Evolutionary conservation across 2,329 filamentous ascomycete species (phyloP).

Genomic region (Colletotrichum horii): DNA sequence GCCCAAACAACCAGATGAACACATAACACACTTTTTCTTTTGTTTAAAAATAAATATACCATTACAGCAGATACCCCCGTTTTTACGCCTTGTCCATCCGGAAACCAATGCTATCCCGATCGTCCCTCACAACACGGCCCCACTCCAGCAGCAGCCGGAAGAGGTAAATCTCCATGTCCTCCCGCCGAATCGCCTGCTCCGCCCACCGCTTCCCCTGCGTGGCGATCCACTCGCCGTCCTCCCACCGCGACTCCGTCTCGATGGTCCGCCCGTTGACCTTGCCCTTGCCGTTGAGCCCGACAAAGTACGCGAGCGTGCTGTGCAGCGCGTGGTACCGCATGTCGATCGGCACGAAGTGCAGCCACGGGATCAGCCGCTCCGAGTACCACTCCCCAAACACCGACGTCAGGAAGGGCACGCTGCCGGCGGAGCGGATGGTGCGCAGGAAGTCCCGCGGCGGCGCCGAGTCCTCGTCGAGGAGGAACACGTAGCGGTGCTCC

Average conservation of each 20-base stretch:
- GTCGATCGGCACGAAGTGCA: conserved; percentile 82
- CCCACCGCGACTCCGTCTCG: conserved; percentile 51
- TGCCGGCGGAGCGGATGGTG: conserved; percentile 65
- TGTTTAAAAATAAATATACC: neutral
- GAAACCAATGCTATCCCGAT: conserved; percentile 51
- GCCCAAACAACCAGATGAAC: neutral
- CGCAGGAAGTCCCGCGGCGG: conserved; percentile 64
- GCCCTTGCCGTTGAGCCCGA: conserved; percentile 55
- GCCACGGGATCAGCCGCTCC: conserved; percentile 75
- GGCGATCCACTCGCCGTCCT: conserved; percentile 69
- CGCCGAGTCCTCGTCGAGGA: conserved; percentile 74
- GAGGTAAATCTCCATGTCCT: conserved; percentile 83
- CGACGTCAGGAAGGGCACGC: conserved; percentile 72
- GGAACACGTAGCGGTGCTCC: conserved; percentile 72
- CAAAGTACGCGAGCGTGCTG: conserved; percentile 77
- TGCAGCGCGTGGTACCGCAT: conserved; percentile 75
- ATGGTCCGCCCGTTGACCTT: conserved; percentile 49
- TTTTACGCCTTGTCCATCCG: conserved; percentile 3
- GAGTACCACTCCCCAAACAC: conserved; percentile 84
- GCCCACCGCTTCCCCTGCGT: conserved; percentile 71
- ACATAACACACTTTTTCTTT: neutral
- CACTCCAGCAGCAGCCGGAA: conserved; percentile 81
- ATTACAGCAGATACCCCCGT: neutral
- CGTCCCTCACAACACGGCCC: conserved; percentile 71
- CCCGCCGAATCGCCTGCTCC: conserved; percentile 63